These are phyloP conservation scores for Alisma plantagoaquatica DNA, from an alignment of 106 monocot genomes.

Conservation along the genomic window DNA sequence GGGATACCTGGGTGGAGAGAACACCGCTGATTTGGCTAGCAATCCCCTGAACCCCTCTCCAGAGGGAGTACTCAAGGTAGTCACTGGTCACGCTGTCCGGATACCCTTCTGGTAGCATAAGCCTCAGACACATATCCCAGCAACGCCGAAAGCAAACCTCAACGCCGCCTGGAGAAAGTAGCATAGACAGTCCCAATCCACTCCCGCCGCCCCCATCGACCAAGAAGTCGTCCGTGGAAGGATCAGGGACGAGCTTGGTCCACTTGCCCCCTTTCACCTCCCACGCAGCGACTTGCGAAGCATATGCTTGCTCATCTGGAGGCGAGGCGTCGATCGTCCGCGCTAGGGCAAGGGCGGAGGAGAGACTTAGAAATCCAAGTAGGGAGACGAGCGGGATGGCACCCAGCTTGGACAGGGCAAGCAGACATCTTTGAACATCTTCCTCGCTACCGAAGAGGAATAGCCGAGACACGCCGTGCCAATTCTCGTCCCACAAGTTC, in stretches of 20 bases:
- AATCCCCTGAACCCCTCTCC: too few species aligned
- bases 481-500: too few species aligned
- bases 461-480: too few species aligned
- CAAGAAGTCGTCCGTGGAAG: slow-evolving; percentile 20
- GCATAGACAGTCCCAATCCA: not conserved
- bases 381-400: not conserved
- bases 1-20: too few species aligned
- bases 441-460: not conserved
- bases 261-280: slow-evolving; percentile 71
- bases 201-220: slow-evolving; percentile 11
- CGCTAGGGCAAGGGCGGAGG: slow-evolving; percentile 23
- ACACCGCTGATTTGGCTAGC: too few species aligned
- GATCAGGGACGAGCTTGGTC: slow-evolving; percentile 33
- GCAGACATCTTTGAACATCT: too few species aligned
- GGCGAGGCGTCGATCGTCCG: not conserved
- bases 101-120: too few species aligned
- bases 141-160: slow-evolving; percentile 20
- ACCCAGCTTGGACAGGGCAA: too few species aligned
- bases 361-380: not conserved
- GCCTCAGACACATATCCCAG: too few species aligned
- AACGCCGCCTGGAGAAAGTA: too few species aligned
- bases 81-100: too few species aligned
- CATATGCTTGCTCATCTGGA: not conserved
- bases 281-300: slow-evolving; percentile 30
- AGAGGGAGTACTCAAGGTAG: too few species aligned